Evolutionary conservation across 371 early-diverging fungal species (phyloP).

Genomic region (Rhizopus microsporus): DNA sequence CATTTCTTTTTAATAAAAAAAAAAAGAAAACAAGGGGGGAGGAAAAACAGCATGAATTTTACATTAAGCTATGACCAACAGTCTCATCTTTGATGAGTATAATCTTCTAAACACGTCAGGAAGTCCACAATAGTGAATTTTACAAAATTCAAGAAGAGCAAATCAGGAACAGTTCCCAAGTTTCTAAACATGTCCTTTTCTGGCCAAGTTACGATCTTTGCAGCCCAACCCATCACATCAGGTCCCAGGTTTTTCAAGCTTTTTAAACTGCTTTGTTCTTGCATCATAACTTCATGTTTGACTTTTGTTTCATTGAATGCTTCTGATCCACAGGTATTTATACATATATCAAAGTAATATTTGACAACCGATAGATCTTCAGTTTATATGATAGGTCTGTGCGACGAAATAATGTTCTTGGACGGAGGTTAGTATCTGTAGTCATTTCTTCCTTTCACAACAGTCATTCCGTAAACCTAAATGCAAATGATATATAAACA

Average conservation of each 20-base stretch:
- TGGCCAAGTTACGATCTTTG: conserved; percentile 6
- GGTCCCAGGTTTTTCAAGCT: conserved; percentile 4
- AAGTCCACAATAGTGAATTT: conserved; percentile 22
- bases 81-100: conserved; percentile 17
- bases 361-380: conserved; percentile 16
- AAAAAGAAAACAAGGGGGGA: conserved; percentile 5
- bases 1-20: conserved; percentile 8
- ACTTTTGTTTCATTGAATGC: conserved; percentile 7
- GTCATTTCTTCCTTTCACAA: conserved; percentile 22
- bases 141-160: conserved; percentile 14
- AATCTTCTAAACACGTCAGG: conserved; percentile 8
- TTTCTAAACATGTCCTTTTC: conserved; percentile 12
- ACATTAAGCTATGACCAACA: conserved; percentile 23
- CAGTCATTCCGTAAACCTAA: conserved; percentile 6
- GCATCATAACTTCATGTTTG: conserved; percentile 11
- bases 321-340: conserved; percentile 7
- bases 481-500: conserved; percentile 5
- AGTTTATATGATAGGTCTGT: conserved; percentile 22
- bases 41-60: conserved; percentile 6
- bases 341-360: conserved; percentile 20
- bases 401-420: conserved; percentile 12
- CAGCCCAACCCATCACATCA: conserved; percentile 6
- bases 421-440: conserved; percentile 13
- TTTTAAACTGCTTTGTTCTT: conserved; percentile 7
- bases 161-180: conserved; percentile 9